These are phyloP conservation scores for Petunia secreta DNA, from an alignment of 257 asterid genomes.

Conservation along the genomic window DNA sequence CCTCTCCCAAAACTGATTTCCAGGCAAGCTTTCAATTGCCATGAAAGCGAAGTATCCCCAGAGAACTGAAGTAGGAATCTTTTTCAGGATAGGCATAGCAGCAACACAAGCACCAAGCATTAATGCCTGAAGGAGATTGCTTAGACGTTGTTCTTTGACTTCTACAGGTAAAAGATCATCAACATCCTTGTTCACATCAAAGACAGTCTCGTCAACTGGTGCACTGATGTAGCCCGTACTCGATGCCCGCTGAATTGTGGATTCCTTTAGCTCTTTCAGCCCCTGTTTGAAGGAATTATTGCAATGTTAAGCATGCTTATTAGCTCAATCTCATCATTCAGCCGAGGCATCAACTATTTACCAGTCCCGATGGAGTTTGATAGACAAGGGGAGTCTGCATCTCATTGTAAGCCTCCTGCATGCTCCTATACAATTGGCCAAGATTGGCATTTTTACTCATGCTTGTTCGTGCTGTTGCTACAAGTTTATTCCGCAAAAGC, in stretches of 20 bases:
- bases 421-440: constrained; percentile 71
- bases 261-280: constrained; percentile 80
- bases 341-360: constrained; percentile 26
- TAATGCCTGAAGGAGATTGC: constrained; percentile 85
- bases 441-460: constrained; percentile 65
- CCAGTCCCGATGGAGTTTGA: constrained; percentile 76
- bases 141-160: constrained; percentile 93
- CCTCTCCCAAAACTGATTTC: constrained; percentile 98
- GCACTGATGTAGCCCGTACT: constrained; percentile 73
- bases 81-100: constrained; percentile 83
- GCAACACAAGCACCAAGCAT: constrained; percentile 81
- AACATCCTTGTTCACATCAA: constrained; percentile 84
- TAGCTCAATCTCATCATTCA: neutral
- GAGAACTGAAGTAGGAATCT: constrained; percentile 86
- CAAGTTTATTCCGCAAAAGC: constrained; percentile 88
- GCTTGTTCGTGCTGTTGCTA: constrained; percentile 72
- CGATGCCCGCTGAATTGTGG: constrained; percentile 73
- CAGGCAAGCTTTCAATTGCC: constrained; percentile 98
- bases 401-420: constrained; percentile 76
- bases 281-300: constrained; percentile 46
- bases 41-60: constrained; percentile 99
- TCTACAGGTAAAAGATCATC: constrained; percentile 87
- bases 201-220: constrained; percentile 76
- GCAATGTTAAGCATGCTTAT: neutral
- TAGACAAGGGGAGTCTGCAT: constrained; percentile 95